Evolutionary conservation across 2,329 filamentous ascomycete genomes (phyloP), one percentile per base, ranked within the genome.

Genomic region (Nothopassalora personata): DNA sequence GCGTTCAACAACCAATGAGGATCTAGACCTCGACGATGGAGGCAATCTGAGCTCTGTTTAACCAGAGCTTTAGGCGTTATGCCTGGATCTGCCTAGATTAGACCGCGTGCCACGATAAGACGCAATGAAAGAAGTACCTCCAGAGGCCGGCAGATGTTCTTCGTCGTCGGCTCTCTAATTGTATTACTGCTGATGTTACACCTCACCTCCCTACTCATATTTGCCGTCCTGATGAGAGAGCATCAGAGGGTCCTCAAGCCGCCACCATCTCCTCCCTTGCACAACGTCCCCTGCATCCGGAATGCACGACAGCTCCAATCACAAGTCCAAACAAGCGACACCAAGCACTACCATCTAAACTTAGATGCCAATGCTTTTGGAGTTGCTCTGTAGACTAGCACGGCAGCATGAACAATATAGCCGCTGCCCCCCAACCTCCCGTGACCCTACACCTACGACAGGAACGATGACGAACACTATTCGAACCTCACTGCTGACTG

Each of bases 1-100:
- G 64, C 64, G 64, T 66, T 66, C 64, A 66, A 66, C 64, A 64
- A 62, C 28, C 19, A 51, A 51, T 43, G 49, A 60, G 58, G 55
- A 56, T 51, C 30, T 46, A 48, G 53, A 53, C 49, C 49, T 51
- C 49, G 49, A 31, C 49, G 27, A 30, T 11, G 49, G 30, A 19
- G 49, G 27, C 18, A 34, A 10, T 15, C 30, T 51, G 28, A 51
- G 49, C 49, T 51, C 49, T 51, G 49, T 51, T 51, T 51, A 51
- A 51, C 49, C 49, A 51, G 49, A 51, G 49, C 30, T 19, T 34
- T 10, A 51, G 49, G 28, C 49, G 49, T 10, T 31, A 18, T 51
- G 49, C 28, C 49, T 51, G 49, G 49, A 51, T 51, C 49, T 51
- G 49, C 49, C 27, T 34, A 51, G 49, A 34, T 51, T 23, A 51